Evolutionary conservation across 495 filamentous ascomycete genomes (phyloP), one percentile per base, ranked within the genome.

Genomic region (Neurospora tetrasperma): DNA sequence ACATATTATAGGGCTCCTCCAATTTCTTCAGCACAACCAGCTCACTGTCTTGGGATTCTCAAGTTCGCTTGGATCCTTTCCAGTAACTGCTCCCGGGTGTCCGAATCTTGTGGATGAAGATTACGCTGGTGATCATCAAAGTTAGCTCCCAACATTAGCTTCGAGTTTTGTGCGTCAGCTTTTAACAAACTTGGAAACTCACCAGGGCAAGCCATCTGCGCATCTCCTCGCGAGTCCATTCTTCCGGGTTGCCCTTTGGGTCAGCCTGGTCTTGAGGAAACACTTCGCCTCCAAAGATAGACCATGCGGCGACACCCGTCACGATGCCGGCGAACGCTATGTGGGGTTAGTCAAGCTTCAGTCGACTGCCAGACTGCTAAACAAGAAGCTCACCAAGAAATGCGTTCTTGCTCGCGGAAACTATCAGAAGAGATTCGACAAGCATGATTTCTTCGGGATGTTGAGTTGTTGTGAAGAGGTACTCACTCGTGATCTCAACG

Each of bases 1-100:
- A 38, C 14, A 66, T 35, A 62, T 66, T 6, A 7, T 66, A 38
- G 54, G 54, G 12, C 14, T 66, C 54, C 54, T 18, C 23, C 54
- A 3, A 14, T 16, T 66, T 14, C 27, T 66, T 27, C 54, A 66
- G 27, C 3, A 31, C 54, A 6, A 66, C 7, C 48, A 35, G 5
- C 3, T 66, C 54, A 74, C 46, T 75, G 59, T 71, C 83, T 81
- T 59, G 82, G 77, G n/a, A 81, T 80, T 40, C 90, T 86, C 85
- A 96, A 84, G 79, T 97, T 96, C 4, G 91, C 90, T 81, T 87
- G 91, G 14, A 98, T 88, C 75, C 93, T 84, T 75, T 94, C 93
- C 4, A 97, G 78, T 8, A 98, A 82, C 78, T 96, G 88, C 69
- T 94, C 92, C 20, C 89, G 87, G 8, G 89, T 91, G 70, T 92